Base-by-base conservation (phyloP, 768 basidiomycete genomes). In the Pholiota microspora region DNA sequence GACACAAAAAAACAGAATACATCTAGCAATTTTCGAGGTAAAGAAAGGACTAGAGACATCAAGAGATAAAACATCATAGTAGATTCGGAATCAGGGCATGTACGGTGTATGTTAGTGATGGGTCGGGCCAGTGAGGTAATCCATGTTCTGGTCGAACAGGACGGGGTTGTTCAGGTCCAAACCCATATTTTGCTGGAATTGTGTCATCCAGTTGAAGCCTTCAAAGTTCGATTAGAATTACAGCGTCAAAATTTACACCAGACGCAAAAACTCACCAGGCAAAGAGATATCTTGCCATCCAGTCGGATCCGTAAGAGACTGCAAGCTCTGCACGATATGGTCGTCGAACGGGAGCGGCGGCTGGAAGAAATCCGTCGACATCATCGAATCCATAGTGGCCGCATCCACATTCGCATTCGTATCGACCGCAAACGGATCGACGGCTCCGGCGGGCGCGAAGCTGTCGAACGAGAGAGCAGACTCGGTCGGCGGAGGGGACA, bases 311-410 rank as follows among this genome's bases (percentile, higher is more conserved):
- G 76, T 71, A 62, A 87, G 64, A 28, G 81, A 77, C 59, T 85
- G 83, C 63, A 86, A 79, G 24, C 82, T 82, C 50, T 85, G 79
- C 66, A 87, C 61, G 24, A 87, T 77, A 36, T 82, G n/a, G n/a
- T n/a, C 70, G 60, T 88, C 84, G 60, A 83, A 84, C 2, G 77
- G 76, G 59, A 86, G 71, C 10, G 80, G 74, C 1, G 82, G 74
- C 34, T 79, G 75, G 69, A 83, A 81, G 59, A 81, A 76, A 2
- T n/a, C n/a, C n/a, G n/a, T n/a, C n/a, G n/a, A 64, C 52, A 68
- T 59, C 54, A 72, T 64, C 56, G 61, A 65, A 27, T 62, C 45
- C 15, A 60, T 38, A 10, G 61, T 64, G n/a, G 64, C 48, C 25
- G 36, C 45, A 38, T 47, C 55, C 23, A 53, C 57, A 49, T 54